Conservation (phyloP, 169 alveolate genomes). For the Eimeria falciformis region DNA sequence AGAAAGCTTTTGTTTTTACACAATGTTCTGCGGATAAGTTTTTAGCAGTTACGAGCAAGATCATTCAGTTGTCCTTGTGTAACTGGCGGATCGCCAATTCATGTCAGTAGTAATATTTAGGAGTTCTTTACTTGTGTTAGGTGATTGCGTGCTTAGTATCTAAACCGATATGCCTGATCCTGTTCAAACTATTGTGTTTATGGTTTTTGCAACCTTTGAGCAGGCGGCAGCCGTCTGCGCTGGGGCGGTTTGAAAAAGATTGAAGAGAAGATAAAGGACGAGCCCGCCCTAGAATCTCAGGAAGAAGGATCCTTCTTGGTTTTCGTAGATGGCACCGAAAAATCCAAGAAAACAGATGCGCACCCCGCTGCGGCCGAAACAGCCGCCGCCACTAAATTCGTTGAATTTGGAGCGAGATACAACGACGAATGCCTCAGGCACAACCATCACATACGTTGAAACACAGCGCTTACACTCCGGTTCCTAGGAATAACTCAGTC, state of each 20-base stretch:
- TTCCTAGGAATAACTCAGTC: neutral
- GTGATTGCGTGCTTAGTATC: too few relatives aligned
- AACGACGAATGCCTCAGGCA: constrained; percentile 54
- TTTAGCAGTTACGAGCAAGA: too few relatives aligned
- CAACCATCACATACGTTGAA: too few relatives aligned
- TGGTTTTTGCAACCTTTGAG: neutral
- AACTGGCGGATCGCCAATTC: too few relatives aligned
- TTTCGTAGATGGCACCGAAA: neutral
- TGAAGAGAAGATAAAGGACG: constrained; percentile 13
- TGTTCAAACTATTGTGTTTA: neutral
- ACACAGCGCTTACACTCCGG: too few relatives aligned
- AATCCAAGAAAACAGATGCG: neutral
- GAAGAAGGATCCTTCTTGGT: neutral
- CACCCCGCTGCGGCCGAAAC: constrained; percentile 3
- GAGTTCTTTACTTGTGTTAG: too few relatives aligned
- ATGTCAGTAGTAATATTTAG: too few relatives aligned
- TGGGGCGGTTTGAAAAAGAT: constrained; percentile 19
- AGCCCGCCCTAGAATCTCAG: neutral
- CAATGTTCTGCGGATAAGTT: too few relatives aligned
- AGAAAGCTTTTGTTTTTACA: too few relatives aligned
- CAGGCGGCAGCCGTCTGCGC: constrained; percentile 70
- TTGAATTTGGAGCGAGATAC: constrained; percentile 21
- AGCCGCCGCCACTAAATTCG: constrained; percentile 31
- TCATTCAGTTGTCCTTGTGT: too few relatives aligned
- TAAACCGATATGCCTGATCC: too few relatives aligned